These are phyloP conservation scores for Mycena vitilis DNA, from an alignment of 768 basidiomycete genomes.

Conservation along the genomic window DNA sequence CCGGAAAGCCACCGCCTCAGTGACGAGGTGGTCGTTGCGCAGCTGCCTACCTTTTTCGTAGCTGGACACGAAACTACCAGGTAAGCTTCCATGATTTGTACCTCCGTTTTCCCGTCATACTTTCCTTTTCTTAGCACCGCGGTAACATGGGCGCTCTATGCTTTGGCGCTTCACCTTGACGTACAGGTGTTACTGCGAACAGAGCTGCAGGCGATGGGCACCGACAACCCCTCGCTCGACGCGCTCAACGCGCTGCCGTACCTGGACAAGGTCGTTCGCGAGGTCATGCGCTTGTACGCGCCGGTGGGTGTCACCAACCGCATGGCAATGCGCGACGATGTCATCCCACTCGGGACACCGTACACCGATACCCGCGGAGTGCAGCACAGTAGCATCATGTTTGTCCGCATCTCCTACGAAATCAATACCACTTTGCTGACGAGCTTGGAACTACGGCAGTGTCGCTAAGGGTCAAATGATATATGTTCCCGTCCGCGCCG, in stretches of 20 bases:
- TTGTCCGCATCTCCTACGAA: background rate
- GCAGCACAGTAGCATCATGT: slow-evolving; percentile 45
- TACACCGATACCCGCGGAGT: slow-evolving; percentile 48
- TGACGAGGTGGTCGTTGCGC: slow-evolving; percentile 21
- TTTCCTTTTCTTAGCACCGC: slow-evolving; percentile 33
- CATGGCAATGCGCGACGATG: slow-evolving; percentile 48
- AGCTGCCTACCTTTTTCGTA: slow-evolving; percentile 47
- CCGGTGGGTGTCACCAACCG: slow-evolving; percentile 48
- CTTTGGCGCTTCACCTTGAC: slow-evolving; percentile 50
- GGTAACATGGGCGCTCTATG: slow-evolving; percentile 58
- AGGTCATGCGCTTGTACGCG: slow-evolving; percentile 55
- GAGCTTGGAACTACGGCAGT: slow-evolving; percentile 10
- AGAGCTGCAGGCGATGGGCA: slow-evolving; percentile 53
- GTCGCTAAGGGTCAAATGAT: slow-evolving; percentile 39
- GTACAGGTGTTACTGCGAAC: slow-evolving; percentile 57
- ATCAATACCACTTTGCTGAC: slow-evolving; percentile 3
- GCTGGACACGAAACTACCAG: slow-evolving; percentile 59
- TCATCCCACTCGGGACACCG: slow-evolving; percentile 50
- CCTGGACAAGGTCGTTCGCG: slow-evolving; percentile 60
- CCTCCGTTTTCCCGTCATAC: background rate
- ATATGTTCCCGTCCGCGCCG: slow-evolving; percentile 46
- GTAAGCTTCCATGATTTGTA: background rate
- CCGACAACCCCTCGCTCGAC: slow-evolving; percentile 61
- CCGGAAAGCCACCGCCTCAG: slow-evolving; percentile 52
- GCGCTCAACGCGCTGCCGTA: slow-evolving; percentile 62